A percentile compares a stretch with the other conserved stretches of the same genome.
Conservation (phyloP, 2,329 filamentous ascomycete genomes). For the Neofusicoccum sp. region DNA sequence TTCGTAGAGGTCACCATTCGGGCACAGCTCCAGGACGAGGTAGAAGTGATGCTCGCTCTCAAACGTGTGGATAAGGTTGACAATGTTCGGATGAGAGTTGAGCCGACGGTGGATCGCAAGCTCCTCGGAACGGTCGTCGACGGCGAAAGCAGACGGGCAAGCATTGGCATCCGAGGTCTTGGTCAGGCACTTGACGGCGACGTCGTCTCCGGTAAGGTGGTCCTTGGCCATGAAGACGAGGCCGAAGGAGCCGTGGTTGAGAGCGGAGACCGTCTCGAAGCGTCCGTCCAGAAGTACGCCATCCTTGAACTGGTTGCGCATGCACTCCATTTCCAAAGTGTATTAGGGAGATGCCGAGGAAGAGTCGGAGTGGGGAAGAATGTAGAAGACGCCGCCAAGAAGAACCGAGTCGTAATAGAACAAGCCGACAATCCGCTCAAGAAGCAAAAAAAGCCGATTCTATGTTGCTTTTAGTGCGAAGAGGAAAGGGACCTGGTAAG, state of each 20-base stretch:
- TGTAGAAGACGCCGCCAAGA: constrained; percentile 21
- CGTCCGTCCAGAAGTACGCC: constrained; percentile 83
- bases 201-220: constrained; percentile 69
- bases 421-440: constrained; percentile 29
- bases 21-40: constrained; percentile 91
- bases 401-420: constrained; percentile 30
- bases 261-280: constrained; percentile 85
- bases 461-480: constrained; percentile 20
- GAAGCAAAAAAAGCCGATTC: constrained; percentile 26
- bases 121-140: constrained; percentile 83
- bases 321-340: constrained; percentile 67
- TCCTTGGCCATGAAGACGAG: constrained; percentile 96
- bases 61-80: constrained; percentile 87
- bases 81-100: constrained; percentile 81
- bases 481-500: constrained; percentile 24
- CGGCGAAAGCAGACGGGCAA: constrained; percentile 62
- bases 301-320: constrained; percentile 76
- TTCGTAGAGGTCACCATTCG: constrained; percentile 94
- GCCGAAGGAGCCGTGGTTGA: constrained; percentile 98
- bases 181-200: constrained; percentile 95
- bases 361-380: constrained; percentile 24
- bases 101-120: constrained; percentile 76
- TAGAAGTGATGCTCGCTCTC: constrained; percentile 89
- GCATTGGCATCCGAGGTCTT: constrained; percentile 67
- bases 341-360: constrained; percentile 22